Conservation (phyloP, 192 early-diverging fungal genomes). For the Coemansia sp. region DNA sequence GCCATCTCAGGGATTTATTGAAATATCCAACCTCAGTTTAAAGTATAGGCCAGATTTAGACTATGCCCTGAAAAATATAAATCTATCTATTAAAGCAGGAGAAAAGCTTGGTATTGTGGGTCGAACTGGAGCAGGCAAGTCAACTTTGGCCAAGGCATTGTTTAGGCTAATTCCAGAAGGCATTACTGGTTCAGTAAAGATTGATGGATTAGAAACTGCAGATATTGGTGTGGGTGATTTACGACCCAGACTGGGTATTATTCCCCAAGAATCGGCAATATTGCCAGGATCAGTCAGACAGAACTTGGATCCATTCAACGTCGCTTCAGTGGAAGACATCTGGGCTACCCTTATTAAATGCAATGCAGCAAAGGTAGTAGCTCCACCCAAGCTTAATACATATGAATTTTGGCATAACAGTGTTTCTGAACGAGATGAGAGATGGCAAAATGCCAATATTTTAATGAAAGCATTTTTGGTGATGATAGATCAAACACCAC, state of each 20-base stretch:
- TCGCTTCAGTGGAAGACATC: constrained; percentile 55
- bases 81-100: constrained; percentile 36
- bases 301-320: constrained; percentile 64
- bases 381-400: neutral
- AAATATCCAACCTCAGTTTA: constrained; percentile 42
- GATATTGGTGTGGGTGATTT: constrained; percentile 57
- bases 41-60: constrained; percentile 25
- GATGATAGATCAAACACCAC: neutral
- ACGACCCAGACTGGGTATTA: constrained; percentile 53
- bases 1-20: constrained; percentile 50
- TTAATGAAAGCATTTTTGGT: neutral
- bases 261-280: constrained; percentile 64
- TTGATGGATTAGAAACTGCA: constrained; percentile 56
- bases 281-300: constrained; percentile 64
- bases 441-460: constrained; percentile 35
- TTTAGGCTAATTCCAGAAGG: constrained; percentile 57
- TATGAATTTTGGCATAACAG: neutral
- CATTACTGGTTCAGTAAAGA: constrained; percentile 34
- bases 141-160: constrained; percentile 55
- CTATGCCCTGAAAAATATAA: constrained; percentile 30
- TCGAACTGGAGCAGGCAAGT: constrained; percentile 59
- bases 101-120: constrained; percentile 60
- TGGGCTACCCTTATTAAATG: constrained; percentile 57
- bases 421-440: neutral
- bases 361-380: neutral